Evolutionary conservation across 176 grass and related monocot genomes (phyloP).

Genomic region (Carex cristatella): DNA sequence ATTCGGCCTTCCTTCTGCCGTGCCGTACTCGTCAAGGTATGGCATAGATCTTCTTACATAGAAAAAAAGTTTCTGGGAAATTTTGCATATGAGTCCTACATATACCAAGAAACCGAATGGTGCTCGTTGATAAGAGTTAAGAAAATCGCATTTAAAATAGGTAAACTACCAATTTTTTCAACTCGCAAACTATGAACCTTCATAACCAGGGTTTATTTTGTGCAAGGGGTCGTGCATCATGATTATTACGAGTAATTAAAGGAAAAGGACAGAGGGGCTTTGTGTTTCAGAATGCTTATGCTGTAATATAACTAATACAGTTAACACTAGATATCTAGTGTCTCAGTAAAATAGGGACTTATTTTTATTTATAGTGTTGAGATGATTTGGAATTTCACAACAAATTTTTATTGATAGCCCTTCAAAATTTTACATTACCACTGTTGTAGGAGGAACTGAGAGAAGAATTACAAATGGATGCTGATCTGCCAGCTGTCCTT

Average conservation of each 20-base stretch:
- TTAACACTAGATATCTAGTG: neutral
- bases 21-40: conserved; percentile 87
- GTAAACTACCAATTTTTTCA: neutral
- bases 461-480: conserved; percentile 82
- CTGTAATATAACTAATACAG: neutral
- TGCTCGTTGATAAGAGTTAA: neutral
- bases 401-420: neutral
- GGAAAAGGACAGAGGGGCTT: neutral
- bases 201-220: neutral
- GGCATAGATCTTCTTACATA: neutral
- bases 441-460: conserved; percentile 56
- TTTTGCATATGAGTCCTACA: neutral
- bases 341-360: neutral
- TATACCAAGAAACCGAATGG: neutral
- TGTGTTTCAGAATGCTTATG: neutral
- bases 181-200: neutral
- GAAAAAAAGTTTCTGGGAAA: neutral
- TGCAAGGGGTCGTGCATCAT: neutral
- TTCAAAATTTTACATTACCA: neutral
- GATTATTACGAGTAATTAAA: neutral
- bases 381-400: neutral
- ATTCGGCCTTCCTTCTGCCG: conserved; percentile 93
- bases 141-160: neutral
- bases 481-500: conserved; percentile 76
- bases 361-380: neutral